Evolutionary conservation across 1,284 basidiomycete genomes (phyloP).

Genomic region (Ustilago vetiveriae): DNA sequence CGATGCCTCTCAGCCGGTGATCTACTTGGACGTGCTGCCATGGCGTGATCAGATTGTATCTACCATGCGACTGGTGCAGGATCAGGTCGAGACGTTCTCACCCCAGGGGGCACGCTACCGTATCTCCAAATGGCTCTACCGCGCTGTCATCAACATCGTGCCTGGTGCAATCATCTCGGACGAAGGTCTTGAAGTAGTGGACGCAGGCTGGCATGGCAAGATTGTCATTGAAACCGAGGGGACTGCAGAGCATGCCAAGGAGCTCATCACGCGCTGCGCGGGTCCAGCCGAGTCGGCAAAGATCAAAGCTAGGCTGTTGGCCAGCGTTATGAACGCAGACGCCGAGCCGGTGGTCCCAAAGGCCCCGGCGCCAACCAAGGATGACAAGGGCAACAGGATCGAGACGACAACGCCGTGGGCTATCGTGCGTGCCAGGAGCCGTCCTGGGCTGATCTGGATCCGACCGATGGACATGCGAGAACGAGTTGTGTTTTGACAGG

Average conservation of each 20-base stretch:
- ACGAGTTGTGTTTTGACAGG: constrained; percentile 34
- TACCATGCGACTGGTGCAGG: constrained; percentile 66
- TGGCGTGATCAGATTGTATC: constrained; percentile 64
- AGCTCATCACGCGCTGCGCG: constrained; percentile 54
- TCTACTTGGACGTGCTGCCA: constrained; percentile 64
- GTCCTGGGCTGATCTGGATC: constrained; percentile 61
- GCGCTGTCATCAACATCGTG: constrained; percentile 60
- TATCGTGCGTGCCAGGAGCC: constrained; percentile 53
- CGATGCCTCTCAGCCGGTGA: constrained; percentile 48
- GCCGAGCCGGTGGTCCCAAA: constrained; percentile 15
- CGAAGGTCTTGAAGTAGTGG: constrained; percentile 46
- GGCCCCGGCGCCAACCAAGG: constrained; percentile 23
- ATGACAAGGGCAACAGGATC: constrained; percentile 28
- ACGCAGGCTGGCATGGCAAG: constrained; percentile 53
- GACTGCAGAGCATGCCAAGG: constrained; percentile 62
- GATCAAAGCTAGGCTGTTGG: constrained; percentile 48
- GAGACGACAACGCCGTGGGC: constrained; percentile 53
- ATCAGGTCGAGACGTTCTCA: constrained; percentile 65
- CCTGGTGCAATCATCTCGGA: constrained; percentile 49
- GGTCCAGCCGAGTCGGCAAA: constrained; percentile 48
- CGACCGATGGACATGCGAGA: constrained; percentile 48
- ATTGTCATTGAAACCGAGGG: constrained; percentile 63
- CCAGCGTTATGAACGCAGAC: constrained; percentile 50
- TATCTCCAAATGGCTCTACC: constrained; percentile 68
- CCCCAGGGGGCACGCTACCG: constrained; percentile 66